These are phyloP conservation scores for Phytophthora pseudosyringae DNA, from an alignment of 352 stramenopile genomes.

Conservation along the genomic window DNA sequence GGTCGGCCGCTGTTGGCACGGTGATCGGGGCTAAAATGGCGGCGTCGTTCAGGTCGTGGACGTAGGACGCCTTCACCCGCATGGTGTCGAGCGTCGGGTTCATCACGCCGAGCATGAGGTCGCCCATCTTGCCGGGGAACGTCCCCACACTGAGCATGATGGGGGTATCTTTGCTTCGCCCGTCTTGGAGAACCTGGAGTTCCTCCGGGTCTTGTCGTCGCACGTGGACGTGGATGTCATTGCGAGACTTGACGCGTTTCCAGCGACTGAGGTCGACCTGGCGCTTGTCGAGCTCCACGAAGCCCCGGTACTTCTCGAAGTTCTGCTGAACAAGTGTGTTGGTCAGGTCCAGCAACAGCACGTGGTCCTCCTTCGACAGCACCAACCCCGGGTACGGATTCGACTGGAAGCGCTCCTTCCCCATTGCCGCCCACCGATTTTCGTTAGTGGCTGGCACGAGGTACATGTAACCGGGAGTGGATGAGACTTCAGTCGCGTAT, in stretches of 20 bases:
- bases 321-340: background rate
- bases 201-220: conserved; percentile 12
- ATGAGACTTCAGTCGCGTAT: too few relatives aligned
- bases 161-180: background rate
- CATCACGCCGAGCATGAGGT: conserved; percentile 22
- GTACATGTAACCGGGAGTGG: too few relatives aligned
- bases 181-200: background rate
- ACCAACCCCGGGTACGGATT: too few relatives aligned
- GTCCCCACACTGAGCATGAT: conserved; percentile 15
- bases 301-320: conserved; percentile 16
- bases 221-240: conserved; percentile 20
- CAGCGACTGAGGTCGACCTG: conserved; percentile 12
- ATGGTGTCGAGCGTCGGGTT: conserved; percentile 15
- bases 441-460: too few relatives aligned
- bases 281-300: conserved; percentile 15
- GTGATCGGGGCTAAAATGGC: conserved; percentile 13
- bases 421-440: too few relatives aligned
- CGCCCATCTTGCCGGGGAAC: conserved; percentile 12
- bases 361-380: too few relatives aligned
- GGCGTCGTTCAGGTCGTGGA: conserved; percentile 8
- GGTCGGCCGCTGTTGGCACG: background rate
- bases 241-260: conserved; percentile 23
- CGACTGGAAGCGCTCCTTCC: too few relatives aligned
- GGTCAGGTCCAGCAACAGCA: too few relatives aligned
- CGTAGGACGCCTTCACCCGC: conserved; percentile 17